These are phyloP conservation scores for Pleurotus ostreatus DNA, from an alignment of 768 basidiomycete genomes.

Conservation along the genomic window DNA sequence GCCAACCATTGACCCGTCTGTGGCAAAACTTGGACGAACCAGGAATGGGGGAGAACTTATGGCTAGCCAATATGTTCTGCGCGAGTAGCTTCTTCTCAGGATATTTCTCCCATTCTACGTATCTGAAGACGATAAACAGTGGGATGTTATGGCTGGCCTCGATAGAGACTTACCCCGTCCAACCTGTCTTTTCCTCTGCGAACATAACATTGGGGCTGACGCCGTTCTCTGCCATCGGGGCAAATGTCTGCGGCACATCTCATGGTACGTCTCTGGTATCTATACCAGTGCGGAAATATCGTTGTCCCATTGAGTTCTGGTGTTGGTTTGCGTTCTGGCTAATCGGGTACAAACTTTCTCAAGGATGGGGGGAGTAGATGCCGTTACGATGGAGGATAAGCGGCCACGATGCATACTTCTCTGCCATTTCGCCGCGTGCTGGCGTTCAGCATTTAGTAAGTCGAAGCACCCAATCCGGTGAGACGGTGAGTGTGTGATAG, in stretches of 20 bases:
- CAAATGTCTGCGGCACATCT: neutral
- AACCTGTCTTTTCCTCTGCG: conserved; percentile 34
- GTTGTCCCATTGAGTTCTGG: neutral
- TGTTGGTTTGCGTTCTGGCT: neutral
- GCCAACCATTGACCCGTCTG: neutral
- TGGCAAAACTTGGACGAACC: conserved; percentile 19
- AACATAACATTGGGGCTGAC: conserved; percentile 16
- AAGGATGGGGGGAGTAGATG: neutral
- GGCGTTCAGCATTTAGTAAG: neutral
- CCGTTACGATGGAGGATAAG: conserved; percentile 1
- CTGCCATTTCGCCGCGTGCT: neutral
- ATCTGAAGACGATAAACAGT: conserved; percentile 21
- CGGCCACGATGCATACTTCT: neutral
- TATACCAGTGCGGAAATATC: conserved; percentile 1
- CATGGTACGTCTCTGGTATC: neutral
- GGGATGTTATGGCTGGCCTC: too few relatives aligned
- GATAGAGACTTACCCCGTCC: conserved; percentile 28
- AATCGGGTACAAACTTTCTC: neutral
- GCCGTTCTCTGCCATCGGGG: neutral
- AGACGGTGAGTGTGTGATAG: neutral
- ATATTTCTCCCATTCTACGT: conserved; percentile 46
- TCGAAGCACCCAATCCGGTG: neutral
- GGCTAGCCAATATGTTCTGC: conserved; percentile 31
- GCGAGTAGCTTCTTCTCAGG: conserved; percentile 41
- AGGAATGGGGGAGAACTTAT: conserved; percentile 35